phyloP scores from a whole-genome alignment of 2,329 filamentous ascomycete species.

The Akanthomyces muscarius region DNA sequence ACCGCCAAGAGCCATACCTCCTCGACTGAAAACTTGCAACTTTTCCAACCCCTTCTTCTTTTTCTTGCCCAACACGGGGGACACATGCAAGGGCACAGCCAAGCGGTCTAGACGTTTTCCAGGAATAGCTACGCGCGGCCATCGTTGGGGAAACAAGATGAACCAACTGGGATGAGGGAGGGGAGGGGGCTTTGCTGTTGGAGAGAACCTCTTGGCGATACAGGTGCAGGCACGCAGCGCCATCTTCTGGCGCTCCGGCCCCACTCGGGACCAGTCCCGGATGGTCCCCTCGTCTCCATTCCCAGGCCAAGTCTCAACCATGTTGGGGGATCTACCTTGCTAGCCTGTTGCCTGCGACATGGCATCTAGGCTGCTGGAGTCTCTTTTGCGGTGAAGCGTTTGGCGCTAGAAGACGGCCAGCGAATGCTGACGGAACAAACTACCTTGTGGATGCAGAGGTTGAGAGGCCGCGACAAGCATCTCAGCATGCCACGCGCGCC shows the following conservation, averaged over 20 bases:
- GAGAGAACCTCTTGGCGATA: not conserved
- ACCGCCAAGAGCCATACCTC: no score
- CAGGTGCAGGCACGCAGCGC: not conserved
- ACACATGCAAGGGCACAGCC: not conserved
- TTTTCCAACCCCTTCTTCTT: not conserved
- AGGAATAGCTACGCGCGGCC: not conserved
- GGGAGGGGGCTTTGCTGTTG: not conserved
- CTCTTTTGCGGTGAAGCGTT: slow-evolving; percentile 1
- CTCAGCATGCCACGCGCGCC: not conserved
- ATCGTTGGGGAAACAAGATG: slow-evolving; percentile 16
- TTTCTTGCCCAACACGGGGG: not conserved
- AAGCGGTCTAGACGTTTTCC: not conserved
- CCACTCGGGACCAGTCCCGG: slow-evolving; percentile 11
- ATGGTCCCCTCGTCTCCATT: not conserved
- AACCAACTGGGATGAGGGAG: not conserved
- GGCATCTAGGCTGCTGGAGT: not conserved
- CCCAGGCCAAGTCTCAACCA: not conserved
- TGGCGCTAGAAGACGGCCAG: not conserved
- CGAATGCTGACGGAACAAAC: not conserved
- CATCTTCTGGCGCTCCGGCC: not conserved
- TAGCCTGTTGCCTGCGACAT: not conserved
- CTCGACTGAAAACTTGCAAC: not conserved
- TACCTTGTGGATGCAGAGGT: not conserved
- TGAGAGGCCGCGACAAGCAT: no score
- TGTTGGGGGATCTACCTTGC: slow-evolving; percentile 15